Evolutionary conservation across 1,139 yeast species (phyloP).

Genomic region (Saccharomyces hybrid): DNA sequence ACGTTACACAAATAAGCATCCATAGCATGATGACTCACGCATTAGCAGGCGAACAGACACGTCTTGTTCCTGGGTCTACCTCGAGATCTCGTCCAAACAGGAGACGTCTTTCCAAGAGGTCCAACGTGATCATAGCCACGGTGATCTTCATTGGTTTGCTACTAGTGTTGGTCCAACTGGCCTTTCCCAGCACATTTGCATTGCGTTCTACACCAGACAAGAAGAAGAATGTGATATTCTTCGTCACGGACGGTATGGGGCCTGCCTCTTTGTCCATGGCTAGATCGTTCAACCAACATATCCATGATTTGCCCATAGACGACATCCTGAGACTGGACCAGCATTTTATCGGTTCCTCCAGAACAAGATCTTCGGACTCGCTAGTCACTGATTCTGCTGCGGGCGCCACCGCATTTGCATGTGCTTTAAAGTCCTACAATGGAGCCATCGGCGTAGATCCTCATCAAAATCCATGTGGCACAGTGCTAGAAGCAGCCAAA

Average conservation of each 20-base stretch:
- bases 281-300: slow-evolving; percentile 56
- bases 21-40: not conserved
- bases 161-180: not conserved
- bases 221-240: slow-evolving; percentile 64
- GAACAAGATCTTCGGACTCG: slow-evolving; percentile 67
- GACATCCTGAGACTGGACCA: slow-evolving; percentile 49
- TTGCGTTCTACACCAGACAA: slow-evolving; percentile 3
- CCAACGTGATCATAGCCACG: not conserved
- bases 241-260: slow-evolving; percentile 92
- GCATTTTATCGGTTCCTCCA: slow-evolving; percentile 64
- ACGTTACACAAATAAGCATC: not conserved
- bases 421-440: slow-evolving; percentile 71
- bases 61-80: not conserved
- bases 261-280: slow-evolving; percentile 75
- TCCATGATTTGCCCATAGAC: slow-evolving; percentile 43
- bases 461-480: slow-evolving; percentile 61
- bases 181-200: not conserved
- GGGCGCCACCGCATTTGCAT: slow-evolving; percentile 86
- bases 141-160: not conserved
- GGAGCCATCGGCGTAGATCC: slow-evolving; percentile 80
- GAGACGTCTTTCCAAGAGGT: not conserved
- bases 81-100: not conserved
- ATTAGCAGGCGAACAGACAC: slow-evolving; percentile 1
- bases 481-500: slow-evolving; percentile 77
- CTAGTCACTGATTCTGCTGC: slow-evolving; percentile 88